Base-by-base conservation (phyloP, 768 basidiomycete species). In the Obba rivulosa region DNA sequence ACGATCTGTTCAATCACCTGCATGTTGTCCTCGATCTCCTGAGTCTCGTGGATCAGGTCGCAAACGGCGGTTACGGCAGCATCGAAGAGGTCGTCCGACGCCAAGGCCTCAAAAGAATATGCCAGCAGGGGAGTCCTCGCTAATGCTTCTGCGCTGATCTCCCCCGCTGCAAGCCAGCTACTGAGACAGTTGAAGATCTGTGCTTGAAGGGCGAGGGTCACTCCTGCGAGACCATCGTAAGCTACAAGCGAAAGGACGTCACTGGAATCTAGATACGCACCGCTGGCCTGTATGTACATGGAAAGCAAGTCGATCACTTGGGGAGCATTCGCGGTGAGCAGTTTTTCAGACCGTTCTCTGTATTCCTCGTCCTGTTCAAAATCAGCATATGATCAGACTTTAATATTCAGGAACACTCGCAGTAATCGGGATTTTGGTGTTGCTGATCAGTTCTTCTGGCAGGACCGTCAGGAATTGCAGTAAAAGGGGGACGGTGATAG, bases 11-110 rank as follows among this genome's bases (percentile, higher is more conserved):
- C 78, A 57, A 98, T 93, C 55, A 88, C 81, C 18, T 79, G 67
- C 81, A 94, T 89, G 61, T 92, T 93, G 24, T 97, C 95, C 51
- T 95, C 87, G 24, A 96, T 78, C 66, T 99, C 96, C 67, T 97
- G 94, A 0, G 96, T 98, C 66, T 99, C 96, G 66, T 98, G 96
- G 46, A 98, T 92, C 58, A 97, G 70, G 63, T 96, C 92, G 65
- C 91, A 94, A 50, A 98, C 76, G 31, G 90, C 85, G 51, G 96
- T 88, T 34, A 94, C 91, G 1, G 92, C 94, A 7, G 85, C 66
- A 58, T 99, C 96, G 62, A 98, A 98, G n/a, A 98, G 76, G 38
- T 82, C 79, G 16, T 94, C 89, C 3, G 84, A 85, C 3, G 74
- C 74, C 24, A 98, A 76, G 3, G 94, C 91, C 44, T 87, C 81